These are phyloP conservation scores for Cryptococcus amylolentus DNA, from an alignment of 1,284 basidiomycete species.

Conservation along the genomic window DNA sequence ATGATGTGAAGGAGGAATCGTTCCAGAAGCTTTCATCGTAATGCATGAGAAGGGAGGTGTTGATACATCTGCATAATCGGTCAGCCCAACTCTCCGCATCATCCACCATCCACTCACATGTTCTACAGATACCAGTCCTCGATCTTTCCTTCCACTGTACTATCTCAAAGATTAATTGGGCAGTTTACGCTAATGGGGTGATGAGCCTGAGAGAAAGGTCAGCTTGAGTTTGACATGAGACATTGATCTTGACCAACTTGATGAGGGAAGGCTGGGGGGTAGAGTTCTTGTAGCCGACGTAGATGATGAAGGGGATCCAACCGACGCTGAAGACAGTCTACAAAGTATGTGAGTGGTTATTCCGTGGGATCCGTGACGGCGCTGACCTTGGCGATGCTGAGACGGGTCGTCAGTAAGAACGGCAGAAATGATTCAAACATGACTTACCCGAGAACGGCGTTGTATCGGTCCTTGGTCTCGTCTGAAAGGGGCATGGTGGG, in stretches of 20 bases:
- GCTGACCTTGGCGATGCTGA: conserved; percentile 38
- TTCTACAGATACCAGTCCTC: not conserved
- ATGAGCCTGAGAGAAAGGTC: conserved; percentile 61
- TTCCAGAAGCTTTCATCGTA: not conserved
- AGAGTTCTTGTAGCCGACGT: conserved; percentile 82
- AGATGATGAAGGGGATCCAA: conserved; percentile 93
- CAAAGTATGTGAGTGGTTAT: not conserved
- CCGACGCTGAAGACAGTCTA: conserved; percentile 84
- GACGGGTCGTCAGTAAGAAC: not conserved
- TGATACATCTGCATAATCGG: not conserved
- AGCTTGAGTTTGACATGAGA: not conserved
- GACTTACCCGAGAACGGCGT: conserved; percentile 46
- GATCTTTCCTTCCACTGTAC: not conserved
- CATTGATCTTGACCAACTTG: conserved; percentile 60
- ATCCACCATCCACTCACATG: not conserved
- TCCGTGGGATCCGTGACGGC: not conserved
- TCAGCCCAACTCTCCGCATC: not conserved
- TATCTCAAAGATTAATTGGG: not conserved
- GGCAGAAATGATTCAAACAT: not conserved
- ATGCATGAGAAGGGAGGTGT: conserved; percentile 3
- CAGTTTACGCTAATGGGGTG: conserved; percentile 73
- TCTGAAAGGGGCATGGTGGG: conserved; percentile 47
- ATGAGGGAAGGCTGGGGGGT: conserved; percentile 89
- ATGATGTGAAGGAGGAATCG: not conserved
- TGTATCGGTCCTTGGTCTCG: conserved; percentile 51